Conservation (phyloP, 2,329 filamentous ascomycete genomes). For the Massarina eburnea region DNA sequence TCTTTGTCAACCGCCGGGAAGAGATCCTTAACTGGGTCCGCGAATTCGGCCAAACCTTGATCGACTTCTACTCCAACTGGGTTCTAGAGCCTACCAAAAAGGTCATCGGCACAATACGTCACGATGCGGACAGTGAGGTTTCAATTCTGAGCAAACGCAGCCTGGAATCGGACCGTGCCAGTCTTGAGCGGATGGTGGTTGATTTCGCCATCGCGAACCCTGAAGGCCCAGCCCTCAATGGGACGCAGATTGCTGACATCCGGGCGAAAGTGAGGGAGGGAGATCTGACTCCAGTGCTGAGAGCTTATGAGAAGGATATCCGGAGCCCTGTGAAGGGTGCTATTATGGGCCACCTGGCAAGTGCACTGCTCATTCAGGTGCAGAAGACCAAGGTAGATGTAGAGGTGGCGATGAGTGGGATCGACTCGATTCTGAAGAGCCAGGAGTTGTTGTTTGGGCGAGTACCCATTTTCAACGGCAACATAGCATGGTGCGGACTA, state of each 20-base stretch:
- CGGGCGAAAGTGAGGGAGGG: slow-evolving; percentile 82
- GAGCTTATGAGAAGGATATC: slow-evolving; percentile 87
- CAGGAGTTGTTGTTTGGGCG: slow-evolving; percentile 91
- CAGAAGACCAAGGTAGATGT: slow-evolving; percentile 99
- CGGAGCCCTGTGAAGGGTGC: slow-evolving; percentile 80
- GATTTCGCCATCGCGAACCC: slow-evolving; percentile 90
- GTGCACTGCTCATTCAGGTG: slow-evolving; percentile 90
- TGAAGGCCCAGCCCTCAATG: slow-evolving; percentile 62
- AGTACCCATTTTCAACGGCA: slow-evolving; percentile 8
- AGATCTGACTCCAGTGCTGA: slow-evolving; percentile 87
- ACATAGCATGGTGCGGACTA: slow-evolving; percentile 4
- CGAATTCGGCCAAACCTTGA: slow-evolving; percentile 74
- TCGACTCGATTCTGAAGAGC: slow-evolving; percentile 90
- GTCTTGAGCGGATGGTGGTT: slow-evolving; percentile 95
- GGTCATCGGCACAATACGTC: slow-evolving; percentile 86
- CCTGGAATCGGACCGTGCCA: slow-evolving; percentile 84
- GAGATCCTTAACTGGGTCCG: slow-evolving; percentile 79
- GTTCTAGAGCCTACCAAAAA: slow-evolving; percentile 82
- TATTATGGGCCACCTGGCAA: slow-evolving; percentile 80
- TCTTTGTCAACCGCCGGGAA: slow-evolving; percentile 72
- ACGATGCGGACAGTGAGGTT: slow-evolving; percentile 89
- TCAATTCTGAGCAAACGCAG: slow-evolving; percentile 96
- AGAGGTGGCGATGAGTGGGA: slow-evolving; percentile 92
- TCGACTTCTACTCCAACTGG: slow-evolving; percentile 97
- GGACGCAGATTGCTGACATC: slow-evolving; percentile 72